A percentile compares a stretch with the other conserved stretches of the same genome.
phyloP scores from a whole-genome alignment of 2,329 filamentous ascomycete genomes.

The Neonectria neomacrospora region DNA sequence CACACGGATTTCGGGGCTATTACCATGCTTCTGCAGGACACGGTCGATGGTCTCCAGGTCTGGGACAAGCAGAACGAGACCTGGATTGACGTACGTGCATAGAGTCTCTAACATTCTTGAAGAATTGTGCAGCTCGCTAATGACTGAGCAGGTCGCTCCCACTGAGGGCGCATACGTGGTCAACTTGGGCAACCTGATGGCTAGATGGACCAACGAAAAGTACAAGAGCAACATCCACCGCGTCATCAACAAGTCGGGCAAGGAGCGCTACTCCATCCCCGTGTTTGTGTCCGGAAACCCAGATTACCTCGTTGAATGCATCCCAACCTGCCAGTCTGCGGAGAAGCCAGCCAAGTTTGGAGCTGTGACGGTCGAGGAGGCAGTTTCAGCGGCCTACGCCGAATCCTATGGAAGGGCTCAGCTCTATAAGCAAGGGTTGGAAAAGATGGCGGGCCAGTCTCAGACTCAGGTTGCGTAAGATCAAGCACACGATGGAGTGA shows the following conservation, averaged over 20 bases:
- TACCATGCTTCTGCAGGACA: slow-evolving; percentile 65
- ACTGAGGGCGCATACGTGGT: slow-evolving; percentile 60
- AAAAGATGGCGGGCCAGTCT: slow-evolving; percentile 23
- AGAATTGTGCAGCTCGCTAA: slow-evolving; percentile 2
- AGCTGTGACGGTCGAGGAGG: slow-evolving; percentile 48
- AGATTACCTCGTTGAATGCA: slow-evolving; percentile 52
- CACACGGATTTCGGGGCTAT: slow-evolving; percentile 68
- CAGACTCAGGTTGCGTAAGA: slow-evolving; percentile 12
- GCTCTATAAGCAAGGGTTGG: slow-evolving; percentile 47
- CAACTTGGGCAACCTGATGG: slow-evolving; percentile 62
- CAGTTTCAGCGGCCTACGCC: slow-evolving; percentile 47
- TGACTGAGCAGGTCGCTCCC: slow-evolving; percentile 51
- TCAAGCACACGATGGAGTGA: background rate
- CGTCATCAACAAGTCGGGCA: slow-evolving; percentile 63
- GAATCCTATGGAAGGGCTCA: slow-evolving; percentile 49
- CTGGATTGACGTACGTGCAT: slow-evolving; percentile 53
- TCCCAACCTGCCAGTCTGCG: slow-evolving; percentile 45
- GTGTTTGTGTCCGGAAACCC: slow-evolving; percentile 67
- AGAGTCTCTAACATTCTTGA: too few relatives aligned
- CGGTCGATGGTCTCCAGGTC: slow-evolving; percentile 62
- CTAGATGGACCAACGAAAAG: slow-evolving; percentile 61
- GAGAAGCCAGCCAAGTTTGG: slow-evolving; percentile 44
- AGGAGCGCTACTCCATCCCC: slow-evolving; percentile 66
- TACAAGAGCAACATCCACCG: slow-evolving; percentile 66
- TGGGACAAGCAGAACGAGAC: slow-evolving; percentile 55